These are phyloP conservation scores for Aspergillus viridinutans DNA, from an alignment of 2,329 filamentous ascomycete genomes.

Conservation along the genomic window DNA sequence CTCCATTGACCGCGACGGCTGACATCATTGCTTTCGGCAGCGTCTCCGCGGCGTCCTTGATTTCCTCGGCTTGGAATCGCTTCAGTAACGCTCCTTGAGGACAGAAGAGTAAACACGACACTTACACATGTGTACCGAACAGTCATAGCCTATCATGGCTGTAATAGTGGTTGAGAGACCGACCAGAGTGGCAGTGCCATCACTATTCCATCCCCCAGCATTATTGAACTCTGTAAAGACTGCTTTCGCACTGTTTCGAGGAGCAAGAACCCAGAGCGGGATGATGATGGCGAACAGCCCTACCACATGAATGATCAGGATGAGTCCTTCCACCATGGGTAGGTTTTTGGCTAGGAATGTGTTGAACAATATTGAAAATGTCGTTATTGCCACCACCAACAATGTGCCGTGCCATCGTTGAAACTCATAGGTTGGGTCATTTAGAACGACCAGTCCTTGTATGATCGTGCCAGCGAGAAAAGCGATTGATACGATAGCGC, in stretches of 20 bases:
- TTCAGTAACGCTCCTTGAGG: constrained; percentile 5
- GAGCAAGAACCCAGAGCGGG: constrained; percentile 40
- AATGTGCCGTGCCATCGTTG: constrained; percentile 45
- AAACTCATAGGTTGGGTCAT: constrained; percentile 38
- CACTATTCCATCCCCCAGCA: constrained; percentile 37
- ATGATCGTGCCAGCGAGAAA: constrained; percentile 45
- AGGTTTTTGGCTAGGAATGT: constrained; percentile 38
- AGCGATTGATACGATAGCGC: constrained; percentile 40
- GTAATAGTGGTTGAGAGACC: constrained; percentile 39
- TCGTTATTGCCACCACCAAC: constrained; percentile 38
- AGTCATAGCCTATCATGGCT: constrained; percentile 41
- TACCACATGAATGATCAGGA: constrained; percentile 41
- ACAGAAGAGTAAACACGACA: neutral
- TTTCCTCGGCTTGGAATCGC: constrained; percentile 34
- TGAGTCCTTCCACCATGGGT: constrained; percentile 37
- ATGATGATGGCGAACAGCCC: constrained; percentile 43
- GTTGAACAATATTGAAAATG: constrained; percentile 41
- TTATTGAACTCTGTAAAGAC: constrained; percentile 42
- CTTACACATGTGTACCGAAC: constrained; percentile 45
- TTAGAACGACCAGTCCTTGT: constrained; percentile 44
- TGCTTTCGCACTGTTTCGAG: constrained; percentile 31
- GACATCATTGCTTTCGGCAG: constrained; percentile 51
- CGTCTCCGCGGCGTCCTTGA: constrained; percentile 45
- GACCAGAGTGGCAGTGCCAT: constrained; percentile 38
- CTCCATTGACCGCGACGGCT: constrained; percentile 48